Conservation (phyloP, 2,329 filamentous ascomycete genomes). For the Calonectria ilicicola region DNA sequence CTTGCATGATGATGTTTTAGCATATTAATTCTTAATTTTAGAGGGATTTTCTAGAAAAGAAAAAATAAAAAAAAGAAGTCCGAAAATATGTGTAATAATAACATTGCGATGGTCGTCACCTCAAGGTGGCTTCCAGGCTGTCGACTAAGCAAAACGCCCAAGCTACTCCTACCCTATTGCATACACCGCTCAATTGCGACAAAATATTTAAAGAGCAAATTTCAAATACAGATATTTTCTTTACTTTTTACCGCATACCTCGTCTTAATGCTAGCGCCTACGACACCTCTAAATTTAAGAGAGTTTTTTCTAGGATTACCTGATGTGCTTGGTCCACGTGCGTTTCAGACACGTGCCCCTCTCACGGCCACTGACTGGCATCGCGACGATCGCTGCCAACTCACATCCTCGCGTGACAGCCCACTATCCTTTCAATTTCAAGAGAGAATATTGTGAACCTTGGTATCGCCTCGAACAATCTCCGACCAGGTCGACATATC, state of each 20-base stretch:
- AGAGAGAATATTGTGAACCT: background rate
- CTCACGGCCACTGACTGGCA: background rate
- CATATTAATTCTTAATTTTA: too few relatives aligned
- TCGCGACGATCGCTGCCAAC: background rate
- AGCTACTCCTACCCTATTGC: background rate
- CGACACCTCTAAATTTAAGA: background rate
- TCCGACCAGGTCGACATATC: background rate
- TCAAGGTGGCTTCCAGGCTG: background rate
- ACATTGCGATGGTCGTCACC: background rate
- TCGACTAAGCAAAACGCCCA: background rate
- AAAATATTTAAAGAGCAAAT: background rate
- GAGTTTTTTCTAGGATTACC: background rate
- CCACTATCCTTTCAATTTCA: background rate
- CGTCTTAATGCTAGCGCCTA: background rate
- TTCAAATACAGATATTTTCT: background rate
- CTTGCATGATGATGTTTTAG: too few relatives aligned
- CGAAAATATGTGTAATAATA: too few relatives aligned
- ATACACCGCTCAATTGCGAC: background rate
- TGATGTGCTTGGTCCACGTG: background rate
- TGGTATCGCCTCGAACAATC: background rate
- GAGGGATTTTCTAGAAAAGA: too few relatives aligned
- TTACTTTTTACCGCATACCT: background rate
- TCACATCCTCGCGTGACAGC: background rate
- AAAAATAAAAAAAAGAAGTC: too few relatives aligned
- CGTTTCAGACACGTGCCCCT: background rate